phyloP scores from a whole-genome alignment of 805 yeast genomes.

The Saturnispora mendoncae region DNA sequence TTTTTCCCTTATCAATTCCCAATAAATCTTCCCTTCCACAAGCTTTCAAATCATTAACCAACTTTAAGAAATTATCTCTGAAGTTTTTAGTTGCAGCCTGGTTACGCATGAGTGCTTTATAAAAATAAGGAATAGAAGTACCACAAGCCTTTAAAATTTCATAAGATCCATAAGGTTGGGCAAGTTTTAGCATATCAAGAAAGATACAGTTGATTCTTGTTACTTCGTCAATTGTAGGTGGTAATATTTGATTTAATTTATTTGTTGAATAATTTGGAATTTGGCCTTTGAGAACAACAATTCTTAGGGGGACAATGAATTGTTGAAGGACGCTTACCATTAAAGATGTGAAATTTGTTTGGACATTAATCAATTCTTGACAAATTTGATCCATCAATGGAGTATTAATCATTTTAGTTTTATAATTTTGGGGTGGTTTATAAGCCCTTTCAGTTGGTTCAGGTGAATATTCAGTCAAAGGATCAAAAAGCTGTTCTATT shows the following conservation, averaged over 20 bases:
- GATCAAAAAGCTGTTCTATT: constrained; percentile 81
- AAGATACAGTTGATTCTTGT: constrained; percentile 83
- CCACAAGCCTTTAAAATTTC: constrained; percentile 79
- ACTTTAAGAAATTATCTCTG: constrained; percentile 34
- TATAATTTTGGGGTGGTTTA: constrained; percentile 40
- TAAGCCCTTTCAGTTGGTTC: constrained; percentile 72
- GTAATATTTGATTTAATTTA: constrained; percentile 70
- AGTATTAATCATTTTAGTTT: constrained; percentile 16
- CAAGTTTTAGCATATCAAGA: constrained; percentile 61
- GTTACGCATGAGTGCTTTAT: constrained; percentile 87
- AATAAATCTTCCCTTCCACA: constrained; percentile 22
- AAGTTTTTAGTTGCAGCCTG: constrained; percentile 82
- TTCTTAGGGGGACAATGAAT: constrained; percentile 69
- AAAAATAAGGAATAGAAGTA: constrained; percentile 77
- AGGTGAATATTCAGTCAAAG: constrained; percentile 84
- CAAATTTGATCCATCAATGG: constrained; percentile 44
- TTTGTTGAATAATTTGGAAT: constrained; percentile 48
- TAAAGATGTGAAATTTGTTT: constrained; percentile 63
- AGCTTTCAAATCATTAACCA: constrained; percentile 31
- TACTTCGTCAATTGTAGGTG: constrained; percentile 93
- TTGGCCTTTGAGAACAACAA: constrained; percentile 50
- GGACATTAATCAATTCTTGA: constrained; percentile 59
- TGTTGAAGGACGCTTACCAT: constrained; percentile 71
- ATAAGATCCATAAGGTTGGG: constrained; percentile 58
- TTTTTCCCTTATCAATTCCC: constrained; percentile 39